Percentiles rank a stretch among this genome's conserved stretches.
These are phyloP conservation scores for Saccharum spontaneum DNA, from an alignment of 176 grass and related monocot genomes.

Conservation along the genomic window DNA sequence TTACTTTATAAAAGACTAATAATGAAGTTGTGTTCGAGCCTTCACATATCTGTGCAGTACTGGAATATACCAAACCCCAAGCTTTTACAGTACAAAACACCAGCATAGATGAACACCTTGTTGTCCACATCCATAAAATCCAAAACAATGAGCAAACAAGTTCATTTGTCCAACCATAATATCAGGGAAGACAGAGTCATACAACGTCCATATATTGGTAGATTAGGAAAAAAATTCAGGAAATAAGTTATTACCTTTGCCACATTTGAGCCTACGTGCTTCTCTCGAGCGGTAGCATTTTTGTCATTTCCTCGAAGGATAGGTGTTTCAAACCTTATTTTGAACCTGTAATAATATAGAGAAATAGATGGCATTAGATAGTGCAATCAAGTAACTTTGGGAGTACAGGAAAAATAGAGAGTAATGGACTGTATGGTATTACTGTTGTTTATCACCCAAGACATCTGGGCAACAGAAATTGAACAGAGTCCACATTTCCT, in stretches of 20 bases:
- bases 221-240: conserved; percentile 7
- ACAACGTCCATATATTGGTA: neutral
- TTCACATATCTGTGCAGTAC: neutral
- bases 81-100: conserved; percentile 12
- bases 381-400: conserved; percentile 5
- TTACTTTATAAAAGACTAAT: neutral
- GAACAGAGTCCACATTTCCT: conserved; percentile 96
- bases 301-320: conserved; percentile 90
- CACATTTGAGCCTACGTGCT: conserved; percentile 67
- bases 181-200: conserved; percentile 11
- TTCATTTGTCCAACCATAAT: neutral
- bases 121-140: conserved; percentile 1
- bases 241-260: conserved; percentile 59
- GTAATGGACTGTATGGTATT: conserved; percentile 26
- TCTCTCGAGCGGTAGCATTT: conserved; percentile 67
- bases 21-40: neutral
- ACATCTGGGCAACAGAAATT: conserved; percentile 83
- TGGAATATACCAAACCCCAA: neutral
- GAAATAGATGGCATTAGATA: conserved; percentile 27
- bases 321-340: conserved; percentile 63
- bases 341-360: conserved; percentile 61
- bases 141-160: neutral
- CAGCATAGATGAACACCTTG: conserved; percentile 1
- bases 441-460: conserved; percentile 78
- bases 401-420: conserved; percentile 27